Evolutionary conservation across 202 grass and related monocot species (phyloP), one percentile per base, ranked within the genome.

Genomic region (Eragrostis tef): DNA sequence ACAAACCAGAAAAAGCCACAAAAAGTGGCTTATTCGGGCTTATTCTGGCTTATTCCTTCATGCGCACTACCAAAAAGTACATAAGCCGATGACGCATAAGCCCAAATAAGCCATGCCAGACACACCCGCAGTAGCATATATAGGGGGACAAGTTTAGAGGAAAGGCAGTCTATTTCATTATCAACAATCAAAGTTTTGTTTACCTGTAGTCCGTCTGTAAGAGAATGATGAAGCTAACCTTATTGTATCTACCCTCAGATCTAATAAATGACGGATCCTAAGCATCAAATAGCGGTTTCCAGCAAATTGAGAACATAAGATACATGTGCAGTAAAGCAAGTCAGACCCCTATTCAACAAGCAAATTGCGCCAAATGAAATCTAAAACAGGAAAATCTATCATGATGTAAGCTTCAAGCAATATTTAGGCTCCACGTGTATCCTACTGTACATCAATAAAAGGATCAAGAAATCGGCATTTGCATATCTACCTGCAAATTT

Each of bases 381-480:
- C 62, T 62, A 12, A 27, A 78, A 42, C 26, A 48, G 0, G 66
- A 34, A 69, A 41, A 25, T 22, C 41, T 59, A 76, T 26, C 56
- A 84, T 77, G 81, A 69, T 36, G 49, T 50, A 68, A 77, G 64
- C 72, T 22, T 36, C 20, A 58, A 48, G 5, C 0, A 13, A 16
- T 25, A 39, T 69, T 76, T n/a, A 29, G 9, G 31, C 9, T 67
- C 17, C 64, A 42, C 4, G 13, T 9, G 1, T 56, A 79, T 54
- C 12, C 63, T 67, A 26, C 12, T 47, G 4, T 22, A 45, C 24
- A 67, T 68, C 24, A 36, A 60, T 54, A 70, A 19, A 61, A 59
- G 34, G 47, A 64, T 62, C 22, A 62, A 15, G 3, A 83, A 83
- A 82, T 12, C 11, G 41, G 49, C 34, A 83, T 16, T 57, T 22